Conservation (phyloP, 192 early-diverging fungal species). For the Coemansia sp. region DNA sequence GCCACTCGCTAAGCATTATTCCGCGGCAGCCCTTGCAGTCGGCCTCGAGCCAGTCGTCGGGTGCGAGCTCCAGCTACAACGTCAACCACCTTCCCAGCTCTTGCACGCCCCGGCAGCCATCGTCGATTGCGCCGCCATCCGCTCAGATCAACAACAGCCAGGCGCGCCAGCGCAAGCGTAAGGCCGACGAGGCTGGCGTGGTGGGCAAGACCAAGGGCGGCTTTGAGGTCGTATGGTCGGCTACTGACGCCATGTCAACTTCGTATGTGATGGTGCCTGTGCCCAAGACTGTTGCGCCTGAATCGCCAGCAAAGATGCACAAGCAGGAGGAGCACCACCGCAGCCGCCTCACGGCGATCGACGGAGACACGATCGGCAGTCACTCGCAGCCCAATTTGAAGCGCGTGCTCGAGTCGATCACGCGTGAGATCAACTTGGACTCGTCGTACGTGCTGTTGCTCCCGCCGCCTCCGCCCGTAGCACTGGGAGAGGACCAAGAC, state of each 20-base stretch:
- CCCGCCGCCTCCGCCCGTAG: constrained; percentile 50
- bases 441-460: constrained; percentile 55
- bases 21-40: constrained; percentile 27
- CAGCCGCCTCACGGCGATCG: constrained; percentile 17
- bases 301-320: constrained; percentile 54
- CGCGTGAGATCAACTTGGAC: constrained; percentile 56
- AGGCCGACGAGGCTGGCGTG: constrained; percentile 53
- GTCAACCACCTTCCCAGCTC: constrained; percentile 27
- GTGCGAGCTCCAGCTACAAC: constrained; percentile 46
- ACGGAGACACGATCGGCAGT: constrained; percentile 40
- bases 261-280: constrained; percentile 58
- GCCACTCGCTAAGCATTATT: constrained; percentile 30
- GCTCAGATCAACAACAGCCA: constrained; percentile 1
- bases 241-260: constrained; percentile 45
- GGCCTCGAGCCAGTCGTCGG: constrained; percentile 51
- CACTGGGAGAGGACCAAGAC: constrained; percentile 19
- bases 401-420: constrained; percentile 53
- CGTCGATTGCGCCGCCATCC: constrained; percentile 1
- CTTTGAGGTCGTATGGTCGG: constrained; percentile 56
- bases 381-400: constrained; percentile 58
- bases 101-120: constrained; percentile 30
- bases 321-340: constrained; percentile 32
- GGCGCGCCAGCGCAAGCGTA: constrained; percentile 45
- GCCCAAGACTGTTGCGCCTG: constrained; percentile 37
- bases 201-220: constrained; percentile 54